These are phyloP conservation scores for Guadua angustifolia DNA, from an alignment of 176 grass and related monocot genomes.

Conservation along the genomic window DNA sequence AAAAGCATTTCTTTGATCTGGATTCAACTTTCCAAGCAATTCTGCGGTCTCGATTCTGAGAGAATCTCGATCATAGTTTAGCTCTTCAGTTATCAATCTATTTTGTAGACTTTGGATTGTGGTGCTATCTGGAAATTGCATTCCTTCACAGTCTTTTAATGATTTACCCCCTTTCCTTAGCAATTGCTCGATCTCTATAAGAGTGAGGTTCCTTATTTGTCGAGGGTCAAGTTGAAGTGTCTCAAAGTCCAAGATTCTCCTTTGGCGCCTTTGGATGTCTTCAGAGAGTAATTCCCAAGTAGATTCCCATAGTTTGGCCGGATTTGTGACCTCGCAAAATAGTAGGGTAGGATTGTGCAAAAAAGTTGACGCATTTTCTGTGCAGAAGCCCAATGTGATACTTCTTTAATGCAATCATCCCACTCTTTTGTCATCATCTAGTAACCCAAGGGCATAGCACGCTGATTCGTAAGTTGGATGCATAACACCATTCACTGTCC, in stretches of 20 bases:
- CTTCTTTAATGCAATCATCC: constrained; percentile 36
- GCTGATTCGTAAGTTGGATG: constrained; percentile 5
- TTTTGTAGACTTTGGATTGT: not conserved
- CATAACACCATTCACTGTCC: too few species aligned
- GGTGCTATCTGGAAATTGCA: not conserved
- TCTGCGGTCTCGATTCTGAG: not conserved
- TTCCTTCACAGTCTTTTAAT: constrained; percentile 6
- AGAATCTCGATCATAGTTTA: constrained; percentile 3
- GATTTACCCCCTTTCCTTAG: constrained; percentile 15
- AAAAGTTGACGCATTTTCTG: constrained; percentile 26
- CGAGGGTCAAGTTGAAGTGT: too few species aligned
- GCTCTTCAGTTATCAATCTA: constrained; percentile 32
- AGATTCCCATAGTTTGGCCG: not conserved
- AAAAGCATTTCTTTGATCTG: not conserved
- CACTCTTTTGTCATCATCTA: constrained; percentile 31
- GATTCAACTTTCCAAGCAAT: not conserved
- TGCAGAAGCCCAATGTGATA: constrained; percentile 1
- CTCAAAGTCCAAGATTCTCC: constrained; percentile 6
- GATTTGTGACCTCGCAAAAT: constrained; percentile 4
- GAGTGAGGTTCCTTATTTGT: not conserved
- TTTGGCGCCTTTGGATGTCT: not conserved
- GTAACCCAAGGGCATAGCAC: constrained; percentile 34
- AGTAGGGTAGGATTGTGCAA: constrained; percentile 18
- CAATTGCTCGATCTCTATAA: constrained; percentile 4
- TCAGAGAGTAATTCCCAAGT: constrained; percentile 29